Conservation (phyloP, 2,329 filamentous ascomycete species). For the Clarireedia monteithiana region DNA sequence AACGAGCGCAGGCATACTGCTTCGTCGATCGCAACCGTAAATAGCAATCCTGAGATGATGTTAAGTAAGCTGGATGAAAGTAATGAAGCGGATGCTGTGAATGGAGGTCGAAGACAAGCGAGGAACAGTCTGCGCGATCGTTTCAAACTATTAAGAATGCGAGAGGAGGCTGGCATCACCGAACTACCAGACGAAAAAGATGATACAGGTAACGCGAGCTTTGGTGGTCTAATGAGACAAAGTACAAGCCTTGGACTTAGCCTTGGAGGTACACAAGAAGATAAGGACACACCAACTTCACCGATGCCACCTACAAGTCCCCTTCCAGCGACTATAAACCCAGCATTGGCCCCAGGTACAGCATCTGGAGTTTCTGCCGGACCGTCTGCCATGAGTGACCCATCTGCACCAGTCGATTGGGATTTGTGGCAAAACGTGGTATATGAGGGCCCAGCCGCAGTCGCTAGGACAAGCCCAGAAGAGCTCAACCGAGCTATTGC, state of each 20-base stretch:
- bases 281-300: slow-evolving; percentile 34
- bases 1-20: slow-evolving; percentile 61
- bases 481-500: slow-evolving; percentile 88
- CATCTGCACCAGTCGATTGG: slow-evolving; percentile 78
- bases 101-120: slow-evolving; percentile 38
- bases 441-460: slow-evolving; percentile 83
- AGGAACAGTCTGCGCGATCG: slow-evolving; percentile 67
- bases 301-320: slow-evolving; percentile 32
- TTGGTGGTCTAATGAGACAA: slow-evolving; percentile 34
- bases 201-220: slow-evolving; percentile 31
- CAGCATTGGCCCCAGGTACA: slow-evolving; percentile 72
- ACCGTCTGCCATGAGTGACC: slow-evolving; percentile 60
- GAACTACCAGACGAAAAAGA: slow-evolving; percentile 42
- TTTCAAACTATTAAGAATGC: slow-evolving; percentile 69
- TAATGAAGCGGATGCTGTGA: slow-evolving; percentile 51
- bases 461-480: slow-evolving; percentile 79
- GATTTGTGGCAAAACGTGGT: slow-evolving; percentile 96
- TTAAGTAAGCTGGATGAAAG: slow-evolving; percentile 72
- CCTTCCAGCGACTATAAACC: slow-evolving; percentile 57
- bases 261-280: slow-evolving; percentile 25
- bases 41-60: slow-evolving; percentile 76
- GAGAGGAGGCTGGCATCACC: slow-evolving; percentile 59
- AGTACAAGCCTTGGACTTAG: slow-evolving; percentile 36
- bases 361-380: slow-evolving; percentile 73
- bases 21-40: slow-evolving; percentile 70